A percentile compares a stretch with the other conserved stretches of the same genome.
Evolutionary conservation across 164 flowering plant species (phyloP).

Genomic region (Sextonia rubra): DNA sequence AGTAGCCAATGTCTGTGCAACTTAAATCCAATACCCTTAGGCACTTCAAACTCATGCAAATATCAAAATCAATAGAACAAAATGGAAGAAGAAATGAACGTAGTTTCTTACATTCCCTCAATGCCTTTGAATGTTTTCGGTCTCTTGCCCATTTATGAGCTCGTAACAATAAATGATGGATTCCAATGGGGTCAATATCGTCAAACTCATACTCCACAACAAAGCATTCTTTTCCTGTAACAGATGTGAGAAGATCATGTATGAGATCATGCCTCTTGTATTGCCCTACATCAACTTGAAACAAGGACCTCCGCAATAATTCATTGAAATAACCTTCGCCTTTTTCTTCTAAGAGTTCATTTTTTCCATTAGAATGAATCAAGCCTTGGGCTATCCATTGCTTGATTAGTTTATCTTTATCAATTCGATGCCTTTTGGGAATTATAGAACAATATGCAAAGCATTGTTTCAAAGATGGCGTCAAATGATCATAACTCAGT

Average conservation of each 20-base stretch:
- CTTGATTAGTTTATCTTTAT: not conserved
- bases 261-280: constrained; percentile 8
- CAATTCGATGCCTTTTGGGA: constrained; percentile 1
- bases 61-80: too few relatives aligned
- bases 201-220: too few relatives aligned
- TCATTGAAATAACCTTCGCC: not conserved
- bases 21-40: too few relatives aligned
- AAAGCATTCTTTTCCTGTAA: too few relatives aligned
- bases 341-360: not conserved
- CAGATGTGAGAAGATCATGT: not conserved
- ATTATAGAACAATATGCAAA: constrained; percentile 4
- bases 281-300: not conserved
- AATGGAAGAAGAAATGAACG: too few relatives aligned
- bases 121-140: too few relatives aligned
- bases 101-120: too few relatives aligned
- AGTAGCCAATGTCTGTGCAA: too few relatives aligned
- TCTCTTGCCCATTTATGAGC: too few relatives aligned
- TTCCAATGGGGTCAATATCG: too few relatives aligned
- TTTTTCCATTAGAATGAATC: not conserved
- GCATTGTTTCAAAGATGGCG: constrained; percentile 5
- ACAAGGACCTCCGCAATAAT: constrained; percentile 1
- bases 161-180: too few relatives aligned
- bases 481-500: constrained; percentile 6
- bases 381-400: constrained; percentile 11
- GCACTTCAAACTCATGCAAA: too few relatives aligned